These are phyloP conservation scores for Astragalus glycyphyllos DNA, from an alignment of 306 rosid species.

Conservation along the genomic window DNA sequence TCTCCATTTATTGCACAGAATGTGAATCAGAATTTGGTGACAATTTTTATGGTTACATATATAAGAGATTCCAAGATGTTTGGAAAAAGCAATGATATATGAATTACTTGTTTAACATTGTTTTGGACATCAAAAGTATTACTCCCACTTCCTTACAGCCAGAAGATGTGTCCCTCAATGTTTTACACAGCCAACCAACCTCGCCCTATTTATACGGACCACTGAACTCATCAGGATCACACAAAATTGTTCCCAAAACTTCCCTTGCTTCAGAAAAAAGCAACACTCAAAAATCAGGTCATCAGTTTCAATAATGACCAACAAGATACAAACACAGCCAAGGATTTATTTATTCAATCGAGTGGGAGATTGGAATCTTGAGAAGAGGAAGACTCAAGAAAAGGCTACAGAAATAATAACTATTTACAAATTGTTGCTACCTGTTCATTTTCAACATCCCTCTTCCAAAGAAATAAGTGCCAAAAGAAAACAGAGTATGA, in stretches of 20 bases:
- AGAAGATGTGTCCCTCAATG: conserved; percentile 43
- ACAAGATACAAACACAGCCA: conserved; percentile 42
- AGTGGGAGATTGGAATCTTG: conserved; percentile 33
- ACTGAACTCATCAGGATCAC: conserved; percentile 43
- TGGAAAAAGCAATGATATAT: conserved; percentile 41
- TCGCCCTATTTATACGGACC: conserved; percentile 44
- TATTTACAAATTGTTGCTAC: conserved; percentile 56
- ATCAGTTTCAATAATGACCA: conserved; percentile 42
- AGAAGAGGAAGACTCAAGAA: conserved; percentile 39
- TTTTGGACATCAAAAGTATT: conserved; percentile 47
- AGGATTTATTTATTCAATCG: conserved; percentile 38
- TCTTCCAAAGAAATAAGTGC: conserved; percentile 38
- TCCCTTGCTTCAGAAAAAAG: conserved; percentile 42
- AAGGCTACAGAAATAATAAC: conserved; percentile 44
- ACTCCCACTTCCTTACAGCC: conserved; percentile 49
- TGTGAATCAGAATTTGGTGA: conserved; percentile 57
- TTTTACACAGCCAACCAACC: conserved; percentile 49
- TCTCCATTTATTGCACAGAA: conserved; percentile 63
- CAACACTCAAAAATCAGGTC: conserved; percentile 37
- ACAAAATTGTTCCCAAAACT: conserved; percentile 30
- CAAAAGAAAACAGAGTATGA: conserved; percentile 53
- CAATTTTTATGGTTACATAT: conserved; percentile 47
- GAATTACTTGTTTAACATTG: conserved; percentile 52
- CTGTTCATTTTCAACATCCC: conserved; percentile 47
- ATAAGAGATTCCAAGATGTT: conserved; percentile 47